phyloP scores from a whole-genome alignment of 2,329 filamentous ascomycete species.

The Cordyceps javanica region DNA sequence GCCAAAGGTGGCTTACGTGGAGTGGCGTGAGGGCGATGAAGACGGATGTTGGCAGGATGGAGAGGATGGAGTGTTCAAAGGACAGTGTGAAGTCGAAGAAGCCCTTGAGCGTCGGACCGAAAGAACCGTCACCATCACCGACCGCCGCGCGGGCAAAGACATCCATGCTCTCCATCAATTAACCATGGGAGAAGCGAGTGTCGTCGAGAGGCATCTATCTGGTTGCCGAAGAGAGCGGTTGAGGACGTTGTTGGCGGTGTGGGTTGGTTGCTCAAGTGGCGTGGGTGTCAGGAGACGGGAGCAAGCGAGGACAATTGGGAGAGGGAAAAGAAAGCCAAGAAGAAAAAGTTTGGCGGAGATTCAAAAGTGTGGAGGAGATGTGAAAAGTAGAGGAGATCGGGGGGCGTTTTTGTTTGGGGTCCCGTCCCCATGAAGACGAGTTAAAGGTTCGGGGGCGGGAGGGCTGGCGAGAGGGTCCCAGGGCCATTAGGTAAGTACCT shows the following conservation, averaged over 20 bases:
- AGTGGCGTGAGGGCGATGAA: constrained; percentile 16
- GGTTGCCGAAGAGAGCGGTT: background rate
- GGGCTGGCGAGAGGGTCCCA: background rate
- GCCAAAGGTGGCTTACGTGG: background rate
- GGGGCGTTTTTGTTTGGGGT: constrained; percentile 9
- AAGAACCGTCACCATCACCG: constrained; percentile 2
- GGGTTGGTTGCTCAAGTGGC: background rate
- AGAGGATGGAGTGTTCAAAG: constrained; percentile 10
- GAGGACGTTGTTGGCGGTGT: background rate
- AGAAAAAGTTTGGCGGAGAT: background rate
- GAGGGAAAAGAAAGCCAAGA: background rate
- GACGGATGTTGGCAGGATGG: constrained; percentile 7
- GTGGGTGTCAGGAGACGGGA: background rate
- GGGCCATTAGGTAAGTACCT: constrained; percentile 7
- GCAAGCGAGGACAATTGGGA: background rate
- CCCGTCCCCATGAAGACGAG: constrained; percentile 8
- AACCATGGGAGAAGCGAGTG: constrained; percentile 4
- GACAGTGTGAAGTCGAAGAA: constrained; percentile 10
- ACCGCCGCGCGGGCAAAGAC: constrained; percentile 1
- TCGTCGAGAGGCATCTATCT: constrained; percentile 2
- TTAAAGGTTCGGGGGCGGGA: constrained; percentile 8
- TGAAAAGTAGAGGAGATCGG: constrained; percentile 5
- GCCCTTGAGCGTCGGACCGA: constrained; percentile 6
- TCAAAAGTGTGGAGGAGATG: constrained; percentile 9
- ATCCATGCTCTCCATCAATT: constrained; percentile 4